A percentile compares a stretch with the other conserved stretches of the same genome.
phyloP scores from a whole-genome alignment of 1,284 basidiomycete genomes.

The Heterobasidion occidentale region DNA sequence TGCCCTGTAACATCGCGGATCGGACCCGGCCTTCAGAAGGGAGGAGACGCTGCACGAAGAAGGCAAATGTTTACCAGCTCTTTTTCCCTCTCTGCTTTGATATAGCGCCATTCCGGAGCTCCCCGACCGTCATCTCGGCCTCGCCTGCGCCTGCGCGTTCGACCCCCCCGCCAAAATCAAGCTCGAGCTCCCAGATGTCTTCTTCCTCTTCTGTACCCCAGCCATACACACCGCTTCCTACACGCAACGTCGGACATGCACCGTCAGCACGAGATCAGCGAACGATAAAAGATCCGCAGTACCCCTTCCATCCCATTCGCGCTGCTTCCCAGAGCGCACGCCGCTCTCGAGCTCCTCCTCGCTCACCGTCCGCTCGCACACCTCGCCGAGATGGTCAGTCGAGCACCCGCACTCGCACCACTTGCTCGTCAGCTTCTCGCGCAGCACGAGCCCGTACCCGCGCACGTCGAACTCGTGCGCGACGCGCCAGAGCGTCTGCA shows the following conservation, averaged over 20 bases:
- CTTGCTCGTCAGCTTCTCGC: slow-evolving; percentile 60
- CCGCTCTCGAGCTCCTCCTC: slow-evolving; percentile 55
- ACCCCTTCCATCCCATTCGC: slow-evolving; percentile 66
- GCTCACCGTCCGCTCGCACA: slow-evolving; percentile 60
- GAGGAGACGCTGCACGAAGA: background rate
- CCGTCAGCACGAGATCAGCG: background rate
- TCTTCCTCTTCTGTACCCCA: slow-evolving; percentile 68
- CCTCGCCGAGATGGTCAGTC: slow-evolving; percentile 64
- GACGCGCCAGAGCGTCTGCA: slow-evolving; percentile 57
- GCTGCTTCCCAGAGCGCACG: slow-evolving; percentile 48
- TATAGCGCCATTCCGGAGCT: slow-evolving; percentile 63
- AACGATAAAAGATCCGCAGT: slow-evolving; percentile 6
- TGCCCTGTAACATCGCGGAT: slow-evolving; percentile 35
- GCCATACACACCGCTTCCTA: slow-evolving; percentile 49
- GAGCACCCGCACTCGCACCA: slow-evolving; percentile 75
- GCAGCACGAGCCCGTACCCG: slow-evolving; percentile 57
- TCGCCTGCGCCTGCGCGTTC: slow-evolving; percentile 33
- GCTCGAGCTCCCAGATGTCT: slow-evolving; percentile 61
- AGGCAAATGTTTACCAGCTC: slow-evolving; percentile 38
- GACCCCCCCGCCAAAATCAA: slow-evolving; percentile 54
- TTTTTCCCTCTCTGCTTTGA: slow-evolving; percentile 60
- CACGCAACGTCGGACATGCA: background rate
- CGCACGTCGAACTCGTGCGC: slow-evolving; percentile 61
- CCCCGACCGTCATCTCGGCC: slow-evolving; percentile 54
- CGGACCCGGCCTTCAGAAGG: too few relatives aligned